These are phyloP conservation scores for Sequoiadendron giganteum DNA, from an alignment of 75 land plant genomes.

Conservation along the genomic window DNA sequence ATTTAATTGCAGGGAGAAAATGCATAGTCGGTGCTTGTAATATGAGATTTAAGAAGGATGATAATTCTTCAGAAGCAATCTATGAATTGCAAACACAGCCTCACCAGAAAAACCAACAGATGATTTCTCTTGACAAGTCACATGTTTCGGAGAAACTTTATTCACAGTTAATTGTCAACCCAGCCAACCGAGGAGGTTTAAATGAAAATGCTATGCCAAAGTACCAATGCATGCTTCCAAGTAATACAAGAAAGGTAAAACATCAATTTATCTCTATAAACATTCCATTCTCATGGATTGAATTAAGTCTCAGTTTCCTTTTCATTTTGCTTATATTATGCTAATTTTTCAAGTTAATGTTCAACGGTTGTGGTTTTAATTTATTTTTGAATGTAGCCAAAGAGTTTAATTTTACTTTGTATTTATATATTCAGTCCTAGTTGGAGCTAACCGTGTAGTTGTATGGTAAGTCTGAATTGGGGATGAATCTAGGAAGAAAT, in stretches of 20 bases:
- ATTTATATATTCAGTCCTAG: background rate
- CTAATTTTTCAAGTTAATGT: background rate
- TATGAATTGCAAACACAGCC: background rate
- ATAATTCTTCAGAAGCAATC: background rate
- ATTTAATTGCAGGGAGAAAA: background rate
- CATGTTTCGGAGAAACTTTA: background rate
- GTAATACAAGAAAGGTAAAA: background rate
- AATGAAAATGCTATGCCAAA: background rate
- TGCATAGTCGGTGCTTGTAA: background rate
- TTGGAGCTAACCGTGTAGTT: background rate
- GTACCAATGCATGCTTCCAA: background rate
- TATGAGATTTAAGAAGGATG: constrained; percentile 1
- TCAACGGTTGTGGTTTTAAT: background rate
- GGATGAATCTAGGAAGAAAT: background rate
- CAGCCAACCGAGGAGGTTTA: background rate
- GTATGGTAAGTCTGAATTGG: background rate
- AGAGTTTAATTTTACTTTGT: background rate
- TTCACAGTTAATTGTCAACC: background rate
- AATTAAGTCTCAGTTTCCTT: background rate
- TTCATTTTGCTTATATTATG: background rate
- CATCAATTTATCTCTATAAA: background rate
- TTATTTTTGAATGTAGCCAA: background rate
- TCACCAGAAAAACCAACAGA: background rate
- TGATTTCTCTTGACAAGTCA: background rate
- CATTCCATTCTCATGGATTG: background rate